Conservation (phyloP, 768 basidiomycete genomes). For the Amanita molliuscula region DNA sequence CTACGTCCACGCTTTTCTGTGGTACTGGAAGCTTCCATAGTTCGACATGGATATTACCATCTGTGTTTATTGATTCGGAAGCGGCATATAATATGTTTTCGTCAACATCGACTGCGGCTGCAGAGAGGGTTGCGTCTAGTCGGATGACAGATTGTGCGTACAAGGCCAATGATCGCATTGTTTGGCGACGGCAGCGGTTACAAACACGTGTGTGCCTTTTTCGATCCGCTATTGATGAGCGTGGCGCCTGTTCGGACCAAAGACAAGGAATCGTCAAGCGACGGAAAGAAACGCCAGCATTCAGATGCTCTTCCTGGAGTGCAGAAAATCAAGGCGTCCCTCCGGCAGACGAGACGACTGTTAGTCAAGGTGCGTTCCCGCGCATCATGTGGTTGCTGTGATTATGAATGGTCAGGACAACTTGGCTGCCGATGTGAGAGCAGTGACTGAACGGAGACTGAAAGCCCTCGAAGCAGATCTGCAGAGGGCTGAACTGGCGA, state of each 20-base stretch:
- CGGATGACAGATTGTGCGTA: constrained; percentile 18
- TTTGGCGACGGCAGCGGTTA: neutral
- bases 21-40: constrained; percentile 38
- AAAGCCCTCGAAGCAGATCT: constrained; percentile 70
- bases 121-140: constrained; percentile 28
- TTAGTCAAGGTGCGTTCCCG: constrained; percentile 55
- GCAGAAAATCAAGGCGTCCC: constrained; percentile 76
- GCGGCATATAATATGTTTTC: constrained; percentile 48
- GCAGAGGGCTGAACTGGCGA: constrained; percentile 45
- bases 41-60: constrained; percentile 45
- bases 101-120: constrained; percentile 53
- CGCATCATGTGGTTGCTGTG: neutral
- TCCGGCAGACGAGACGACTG: constrained; percentile 76
- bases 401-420: constrained; percentile 40
- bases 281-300: constrained; percentile 15
- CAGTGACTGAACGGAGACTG: constrained; percentile 71
- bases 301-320: constrained; percentile 46
- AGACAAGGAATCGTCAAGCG: constrained; percentile 13
- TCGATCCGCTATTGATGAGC: neutral
- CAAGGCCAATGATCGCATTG: constrained; percentile 29
- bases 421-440: constrained; percentile 75
- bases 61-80: constrained; percentile 35
- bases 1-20: constrained; percentile 11
- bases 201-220: neutral
- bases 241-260: constrained; percentile 13